Base-by-base conservation (phyloP, 352 stramenopile genomes). In the Phytopythium boreale region DNA sequence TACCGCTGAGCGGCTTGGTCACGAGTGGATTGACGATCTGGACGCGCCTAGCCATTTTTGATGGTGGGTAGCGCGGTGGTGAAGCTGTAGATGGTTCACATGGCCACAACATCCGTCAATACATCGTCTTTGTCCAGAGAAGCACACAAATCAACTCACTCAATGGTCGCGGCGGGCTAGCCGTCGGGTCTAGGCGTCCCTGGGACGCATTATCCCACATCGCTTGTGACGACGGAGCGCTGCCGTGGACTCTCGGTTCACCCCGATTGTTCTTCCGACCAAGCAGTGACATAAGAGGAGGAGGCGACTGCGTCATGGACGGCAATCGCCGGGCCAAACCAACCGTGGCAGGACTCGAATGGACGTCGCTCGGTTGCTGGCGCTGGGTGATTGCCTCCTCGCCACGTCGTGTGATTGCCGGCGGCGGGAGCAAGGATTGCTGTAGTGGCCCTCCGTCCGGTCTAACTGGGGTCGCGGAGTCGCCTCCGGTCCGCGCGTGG, bases 201-300 rank as follows among this genome's bases (percentile, higher is more conserved):
- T 75, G 75, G 3, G 56, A 43, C 20, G 57, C 72, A 20, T 70
- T 63, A 44, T 86, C 68, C 67, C 70, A 86, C 46, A 77, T 64
- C 17, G 70, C 79, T 19, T 68, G 77, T 10, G 76, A 77, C 19
- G 76, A 85, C 27, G 52, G 74, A 55, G 69, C 65, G 39, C 76
- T 63, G 26, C 76, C 65, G 0, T 44, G 56, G n/a, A 76, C 17
- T 31, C 67, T 52, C 26, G 67, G 62, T 27, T 75, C 79, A 10
- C 67, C 71, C 26, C 68, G 70, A 29, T 82, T 82, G 60, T 63
- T 71, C 22, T 73, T 65, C 29, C 66, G 65, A 0, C 68, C 72
- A 20, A 77, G 62, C 26, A 77, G 72, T 10, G 68, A 56, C 19
- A 77, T 64, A 10, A 84, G 77, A 20, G 67, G 69, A 31, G 59